Conservation (phyloP, 495 filamentous ascomycete species). For the Glutinoglossum americanum region DNA sequence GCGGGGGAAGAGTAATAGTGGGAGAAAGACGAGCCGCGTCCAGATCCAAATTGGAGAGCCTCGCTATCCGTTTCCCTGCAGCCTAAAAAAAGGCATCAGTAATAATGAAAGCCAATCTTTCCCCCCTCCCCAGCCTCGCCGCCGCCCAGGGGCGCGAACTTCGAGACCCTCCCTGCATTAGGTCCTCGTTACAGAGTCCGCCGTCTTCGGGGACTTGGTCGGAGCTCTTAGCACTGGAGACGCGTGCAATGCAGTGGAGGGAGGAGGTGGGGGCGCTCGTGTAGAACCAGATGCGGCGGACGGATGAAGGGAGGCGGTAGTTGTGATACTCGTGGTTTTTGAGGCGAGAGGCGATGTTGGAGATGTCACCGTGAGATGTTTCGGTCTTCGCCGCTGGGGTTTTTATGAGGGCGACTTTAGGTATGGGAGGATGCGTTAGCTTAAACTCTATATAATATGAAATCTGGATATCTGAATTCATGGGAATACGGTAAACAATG, state of each 20-base stretch:
- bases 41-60: too few species aligned
- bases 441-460: too few species aligned
- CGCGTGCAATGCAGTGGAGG: constrained; percentile 8
- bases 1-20: too few species aligned
- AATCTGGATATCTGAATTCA: too few species aligned
- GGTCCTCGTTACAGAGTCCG: constrained; percentile 21
- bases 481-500: too few species aligned
- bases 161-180: constrained; percentile 17
- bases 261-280: constrained; percentile 6
- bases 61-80: too few species aligned
- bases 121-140: not conserved
- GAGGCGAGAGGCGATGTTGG: constrained; percentile 14
- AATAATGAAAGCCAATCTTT: not conserved
- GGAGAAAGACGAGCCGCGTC: too few species aligned
- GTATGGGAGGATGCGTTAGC: too few species aligned
- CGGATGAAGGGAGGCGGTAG: constrained; percentile 16
- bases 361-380: constrained; percentile 9
- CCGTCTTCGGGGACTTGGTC: constrained; percentile 17
- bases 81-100: not conserved
- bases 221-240: constrained; percentile 8
- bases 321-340: constrained; percentile 22
- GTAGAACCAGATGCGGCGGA: constrained; percentile 20
- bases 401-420: too few species aligned
- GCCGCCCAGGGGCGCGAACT: constrained; percentile 10
- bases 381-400: too few species aligned